A percentile compares a stretch with the other conserved stretches of the same genome.
phyloP scores from a whole-genome alignment of 257 asterid genomes.

The Plantago elongata region DNA sequence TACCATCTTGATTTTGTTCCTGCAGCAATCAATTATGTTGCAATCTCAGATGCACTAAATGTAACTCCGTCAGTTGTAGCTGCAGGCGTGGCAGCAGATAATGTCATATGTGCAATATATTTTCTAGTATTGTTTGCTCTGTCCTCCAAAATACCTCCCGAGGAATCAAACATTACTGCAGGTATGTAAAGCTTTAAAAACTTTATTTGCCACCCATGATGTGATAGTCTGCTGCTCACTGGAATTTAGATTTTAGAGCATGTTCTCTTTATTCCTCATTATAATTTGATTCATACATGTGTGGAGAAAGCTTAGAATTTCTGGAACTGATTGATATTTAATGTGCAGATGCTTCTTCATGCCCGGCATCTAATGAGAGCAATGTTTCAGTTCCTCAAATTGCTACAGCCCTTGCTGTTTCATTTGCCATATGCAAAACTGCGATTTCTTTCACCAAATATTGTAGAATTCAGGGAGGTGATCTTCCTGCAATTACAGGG shows the following conservation, averaged over 20 bases:
- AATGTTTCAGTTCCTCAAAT: conserved; percentile 50
- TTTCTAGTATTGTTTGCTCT: conserved; percentile 60
- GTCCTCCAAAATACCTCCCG: conserved; percentile 75
- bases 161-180: conserved; percentile 32
- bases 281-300: neutral
- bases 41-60: conserved; percentile 70
- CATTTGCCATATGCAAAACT: conserved; percentile 62
- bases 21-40: conserved; percentile 83
- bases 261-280: too few relatives aligned
- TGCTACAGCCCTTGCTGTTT: conserved; percentile 59
- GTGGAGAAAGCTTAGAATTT: neutral
- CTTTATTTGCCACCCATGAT: neutral
- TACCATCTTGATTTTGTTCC: conserved; percentile 19
- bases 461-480: conserved; percentile 48
- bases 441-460: conserved; percentile 38
- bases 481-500: conserved; percentile 68
- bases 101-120: conserved; percentile 67
- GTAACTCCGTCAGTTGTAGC: conserved; percentile 72
- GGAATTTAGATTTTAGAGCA: too few relatives aligned
- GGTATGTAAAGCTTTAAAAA: conserved; percentile 29
- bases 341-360: conserved; percentile 38
- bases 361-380: conserved; percentile 31
- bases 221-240: too few relatives aligned
- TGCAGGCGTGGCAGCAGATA: conserved; percentile 93
- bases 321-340: neutral